These are phyloP conservation scores for Lichtheimia hyalospora DNA, from an alignment of 371 early-diverging fungal genomes.

Conservation along the genomic window DNA sequence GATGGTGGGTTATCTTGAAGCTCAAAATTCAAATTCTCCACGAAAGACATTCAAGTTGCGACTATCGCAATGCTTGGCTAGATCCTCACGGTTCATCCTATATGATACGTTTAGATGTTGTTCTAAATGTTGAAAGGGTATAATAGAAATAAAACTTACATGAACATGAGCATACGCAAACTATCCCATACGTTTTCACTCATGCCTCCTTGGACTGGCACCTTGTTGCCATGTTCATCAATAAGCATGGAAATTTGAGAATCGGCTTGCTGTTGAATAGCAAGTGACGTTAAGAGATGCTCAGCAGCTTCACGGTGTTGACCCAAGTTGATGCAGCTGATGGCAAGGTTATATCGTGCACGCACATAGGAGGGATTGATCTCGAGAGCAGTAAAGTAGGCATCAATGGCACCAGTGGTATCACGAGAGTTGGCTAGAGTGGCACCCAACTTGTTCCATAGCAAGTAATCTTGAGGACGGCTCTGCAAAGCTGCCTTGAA, in stretches of 20 bases:
- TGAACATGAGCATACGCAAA: conserved; percentile 79
- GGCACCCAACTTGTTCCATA: conserved; percentile 97
- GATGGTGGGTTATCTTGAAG: background rate
- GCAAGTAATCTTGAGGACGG: conserved; percentile 88
- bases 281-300: conserved; percentile 84
- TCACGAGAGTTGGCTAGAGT: conserved; percentile 89
- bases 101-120: background rate
- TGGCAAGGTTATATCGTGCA: conserved; percentile 93
- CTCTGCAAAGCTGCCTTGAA: conserved; percentile 90
- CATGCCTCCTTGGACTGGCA: conserved; percentile 52
- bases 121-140: background rate
- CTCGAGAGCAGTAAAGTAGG: conserved; percentile 90
- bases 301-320: conserved; percentile 90
- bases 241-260: conserved; percentile 17
- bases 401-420: conserved; percentile 81
- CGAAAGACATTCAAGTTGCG: conserved; percentile 78
- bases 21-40: conserved; percentile 81
- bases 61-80: conserved; percentile 71
- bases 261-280: conserved; percentile 73
- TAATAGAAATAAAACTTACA: conserved; percentile 37
- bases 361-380: conserved; percentile 94
- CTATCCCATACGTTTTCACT: conserved; percentile 87
- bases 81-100: conserved; percentile 69
- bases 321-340: conserved; percentile 89
- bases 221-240: conserved; percentile 31